phyloP scores from a whole-genome alignment of 441 rosid genomes.

The Jatropha podagrica region DNA sequence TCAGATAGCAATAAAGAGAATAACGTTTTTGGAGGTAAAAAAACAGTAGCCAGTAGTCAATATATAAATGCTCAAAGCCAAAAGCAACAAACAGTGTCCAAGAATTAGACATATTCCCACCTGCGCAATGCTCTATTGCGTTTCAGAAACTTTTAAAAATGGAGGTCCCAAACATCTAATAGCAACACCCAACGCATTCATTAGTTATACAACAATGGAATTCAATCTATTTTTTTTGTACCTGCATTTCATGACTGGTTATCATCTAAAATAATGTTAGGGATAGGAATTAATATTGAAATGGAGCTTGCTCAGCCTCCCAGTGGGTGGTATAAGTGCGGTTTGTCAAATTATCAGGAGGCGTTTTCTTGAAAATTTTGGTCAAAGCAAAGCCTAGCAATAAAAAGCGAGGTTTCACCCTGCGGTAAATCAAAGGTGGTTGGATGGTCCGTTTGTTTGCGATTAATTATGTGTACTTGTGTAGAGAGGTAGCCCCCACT shows the following conservation, averaged over 20 bases:
- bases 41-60: neutral
- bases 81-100: neutral
- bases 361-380: neutral
- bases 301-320: neutral
- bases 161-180: constrained; percentile 1
- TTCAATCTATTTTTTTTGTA: neutral
- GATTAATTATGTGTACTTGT: neutral
- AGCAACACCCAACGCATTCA: neutral
- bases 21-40: neutral
- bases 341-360: neutral
- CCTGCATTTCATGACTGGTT: neutral
- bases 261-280: no score
- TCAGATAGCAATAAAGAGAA: neutral
- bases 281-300: no score
- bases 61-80: neutral
- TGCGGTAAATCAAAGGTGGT: neutral
- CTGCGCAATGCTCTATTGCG: neutral
- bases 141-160: neutral
- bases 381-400: neutral
- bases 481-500: neutral
- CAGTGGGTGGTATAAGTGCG: neutral
- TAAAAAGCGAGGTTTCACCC: neutral
- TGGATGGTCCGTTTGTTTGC: constrained; percentile 1
- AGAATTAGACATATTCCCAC: neutral
- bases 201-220: neutral